These are phyloP conservation scores for Arthrobotrys iridis DNA, from an alignment of 2,329 filamentous ascomycete species.

Conservation along the genomic window DNA sequence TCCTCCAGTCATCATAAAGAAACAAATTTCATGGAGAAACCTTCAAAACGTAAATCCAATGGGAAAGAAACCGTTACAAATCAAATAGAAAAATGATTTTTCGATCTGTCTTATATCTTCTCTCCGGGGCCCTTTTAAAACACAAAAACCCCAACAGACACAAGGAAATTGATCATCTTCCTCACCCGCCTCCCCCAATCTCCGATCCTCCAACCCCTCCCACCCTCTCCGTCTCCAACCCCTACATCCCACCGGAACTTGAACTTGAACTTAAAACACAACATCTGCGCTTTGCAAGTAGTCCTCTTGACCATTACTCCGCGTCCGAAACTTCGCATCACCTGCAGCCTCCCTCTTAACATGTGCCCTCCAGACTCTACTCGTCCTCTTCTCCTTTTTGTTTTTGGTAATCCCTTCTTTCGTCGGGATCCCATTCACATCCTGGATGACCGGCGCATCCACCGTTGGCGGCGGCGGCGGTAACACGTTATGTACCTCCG, in stretches of 20 bases:
- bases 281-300: constrained; percentile 20
- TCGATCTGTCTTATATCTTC: background rate
- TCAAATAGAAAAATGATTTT: background rate
- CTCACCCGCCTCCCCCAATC: background rate
- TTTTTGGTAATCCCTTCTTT: background rate
- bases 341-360: background rate
- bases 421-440: background rate
- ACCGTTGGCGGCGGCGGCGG: background rate
- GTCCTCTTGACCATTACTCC: constrained; percentile 4
- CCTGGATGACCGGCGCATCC: constrained; percentile 19
- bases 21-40: background rate
- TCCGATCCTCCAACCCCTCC: background rate
- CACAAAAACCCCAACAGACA: constrained; percentile 1
- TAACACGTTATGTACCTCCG: background rate
- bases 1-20: background rate
- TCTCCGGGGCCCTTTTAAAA: background rate
- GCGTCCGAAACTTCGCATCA: background rate
- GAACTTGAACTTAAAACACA: constrained; percentile 6
- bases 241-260: background rate
- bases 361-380: constrained; percentile 13
- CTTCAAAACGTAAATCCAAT: background rate
- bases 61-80: background rate
- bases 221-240: background rate
- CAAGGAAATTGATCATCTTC: constrained; percentile 8
- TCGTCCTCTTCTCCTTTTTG: constrained; percentile 5